Base-by-base conservation (phyloP, 1,284 basidiomycete genomes). In the Cryptococcus wingfieldii region DNA sequence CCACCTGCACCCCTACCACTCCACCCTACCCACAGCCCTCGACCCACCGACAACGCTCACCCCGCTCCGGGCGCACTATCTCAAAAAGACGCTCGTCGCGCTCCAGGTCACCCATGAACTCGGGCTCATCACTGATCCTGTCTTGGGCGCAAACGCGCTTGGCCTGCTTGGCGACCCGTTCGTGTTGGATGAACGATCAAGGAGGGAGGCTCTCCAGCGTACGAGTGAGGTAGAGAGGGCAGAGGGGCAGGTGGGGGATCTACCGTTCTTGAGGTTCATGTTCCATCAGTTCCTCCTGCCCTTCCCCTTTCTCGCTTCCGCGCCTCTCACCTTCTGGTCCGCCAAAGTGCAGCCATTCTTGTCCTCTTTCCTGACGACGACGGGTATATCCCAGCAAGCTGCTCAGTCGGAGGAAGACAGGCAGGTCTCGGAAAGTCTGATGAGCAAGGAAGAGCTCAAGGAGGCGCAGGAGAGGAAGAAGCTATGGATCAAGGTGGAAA, bases 261-360 rank as follows among this genome's bases (percentile, higher is more conserved):
- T 96, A 16, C 93, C 93, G 3, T 87, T 96, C 70, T 78, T 96
- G 60, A 83, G 85, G 34, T 95, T 87, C 79, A 83, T 93, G 68
- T 93, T 96, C 72, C 84, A 88, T 55, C 89, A 92, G 71, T 96
- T 91, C 71, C 81, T 96, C 58, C 81, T 96, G 54, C 88, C 91
- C 0, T 97, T 97, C 72, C 93, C 93, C 12, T 95, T 97, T 79
- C 85, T 97, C 71, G 83, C 85, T 47, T 79, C 86, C 1, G 90
- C 90, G 0, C 90, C 90, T 0, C 84, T 86, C 63, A 83, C 88
- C 63, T 96, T 97, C 78, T 97, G 93, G 78, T 85, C 88, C 0
- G 84, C 86, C 61, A 97, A 97, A 75, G 83, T 97, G 1, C 93
- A 96, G 77, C 92, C 93, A 0, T 96, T 96, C 75, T 81, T 92